phyloP scores from a whole-genome alignment of 2,329 filamentous ascomycete species.

The Nemania sp. region DNA sequence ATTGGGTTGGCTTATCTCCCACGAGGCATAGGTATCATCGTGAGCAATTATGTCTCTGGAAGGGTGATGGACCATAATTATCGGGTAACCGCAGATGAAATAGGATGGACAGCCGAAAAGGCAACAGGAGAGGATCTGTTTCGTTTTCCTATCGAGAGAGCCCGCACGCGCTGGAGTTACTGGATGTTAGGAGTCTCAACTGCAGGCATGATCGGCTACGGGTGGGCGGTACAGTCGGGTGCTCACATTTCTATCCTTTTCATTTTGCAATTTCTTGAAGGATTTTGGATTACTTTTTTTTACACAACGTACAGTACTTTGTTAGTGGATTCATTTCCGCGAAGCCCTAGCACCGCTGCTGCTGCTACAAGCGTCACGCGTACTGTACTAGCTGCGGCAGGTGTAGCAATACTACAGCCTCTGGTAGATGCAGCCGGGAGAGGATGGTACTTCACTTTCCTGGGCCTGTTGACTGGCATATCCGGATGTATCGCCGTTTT shows the following conservation, averaged over 20 bases:
- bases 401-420: constrained; percentile 6
- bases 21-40: background rate
- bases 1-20: constrained; percentile 2
- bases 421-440: background rate
- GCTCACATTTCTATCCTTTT: background rate
- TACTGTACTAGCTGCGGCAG: background rate
- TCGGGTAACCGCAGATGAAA: background rate
- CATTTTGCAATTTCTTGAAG: background rate
- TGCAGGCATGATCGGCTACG: background rate
- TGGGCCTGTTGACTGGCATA: background rate
- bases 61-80: background rate
- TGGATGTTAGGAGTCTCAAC: background rate
- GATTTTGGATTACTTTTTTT: too few species aligned
- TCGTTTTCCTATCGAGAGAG: background rate
- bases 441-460: background rate
- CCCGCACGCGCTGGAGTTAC: background rate
- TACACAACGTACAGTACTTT: too few species aligned
- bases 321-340: too few species aligned
- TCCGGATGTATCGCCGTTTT: background rate
- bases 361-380: constrained; percentile 1
- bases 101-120: background rate
- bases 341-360: constrained; percentile 1
- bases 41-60: background rate
- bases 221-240: background rate
- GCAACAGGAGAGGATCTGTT: constrained; percentile 5